Base-by-base conservation (phyloP, 352 stramenopile genomes). In the Globisporangium recalcitrans region DNA sequence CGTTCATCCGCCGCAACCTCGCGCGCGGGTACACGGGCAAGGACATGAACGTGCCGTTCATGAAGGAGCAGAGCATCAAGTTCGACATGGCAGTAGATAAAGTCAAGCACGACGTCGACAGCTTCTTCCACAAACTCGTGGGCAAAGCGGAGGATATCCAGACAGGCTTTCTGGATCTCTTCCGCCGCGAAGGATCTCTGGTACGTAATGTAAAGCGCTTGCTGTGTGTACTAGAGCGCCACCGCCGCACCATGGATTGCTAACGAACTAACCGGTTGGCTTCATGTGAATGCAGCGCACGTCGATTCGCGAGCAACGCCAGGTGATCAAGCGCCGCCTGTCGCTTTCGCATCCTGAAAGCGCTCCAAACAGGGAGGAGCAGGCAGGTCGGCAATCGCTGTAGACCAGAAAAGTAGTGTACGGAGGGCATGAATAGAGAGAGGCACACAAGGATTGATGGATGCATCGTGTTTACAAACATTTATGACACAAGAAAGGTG, bases 1-100 rank as follows among this genome's bases (percentile, higher is more conserved):
- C 87, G 66, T 96, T 96, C 69, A 95, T 97, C 64, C 78, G 86
- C 32, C 83, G 90, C 49, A 96, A 97, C 65, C 66, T 97, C 56
- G 71, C 91, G 65, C 85, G 88, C 40, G 90, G 88, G 1, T 96
- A 96, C 74, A 83, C 87, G 29, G 90, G 88, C 67, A 96, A 96
- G 70, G 90, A 96, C 51, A 96, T 97, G 88, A 97, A 97, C 59
- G 87, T 96, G 48, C 82, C 84, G 48, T 90, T 89, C 66, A 85
- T 96, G 52, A 91, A 93, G 60, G 87, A 95, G 65, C 85, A 93
- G 64, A 87, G 65, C 53, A 93, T 95, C 71, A 92, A 95, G 72
- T 82, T 93, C 53, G 86, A 95, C 65, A 93, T 93, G 72, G 73
- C 84, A 13, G 71, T 92, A 52, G 85, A 95, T 70, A 90, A 93